These are phyloP conservation scores for Tuber aestivum DNA, from an alignment of 495 filamentous ascomycete genomes.

Conservation along the genomic window DNA sequence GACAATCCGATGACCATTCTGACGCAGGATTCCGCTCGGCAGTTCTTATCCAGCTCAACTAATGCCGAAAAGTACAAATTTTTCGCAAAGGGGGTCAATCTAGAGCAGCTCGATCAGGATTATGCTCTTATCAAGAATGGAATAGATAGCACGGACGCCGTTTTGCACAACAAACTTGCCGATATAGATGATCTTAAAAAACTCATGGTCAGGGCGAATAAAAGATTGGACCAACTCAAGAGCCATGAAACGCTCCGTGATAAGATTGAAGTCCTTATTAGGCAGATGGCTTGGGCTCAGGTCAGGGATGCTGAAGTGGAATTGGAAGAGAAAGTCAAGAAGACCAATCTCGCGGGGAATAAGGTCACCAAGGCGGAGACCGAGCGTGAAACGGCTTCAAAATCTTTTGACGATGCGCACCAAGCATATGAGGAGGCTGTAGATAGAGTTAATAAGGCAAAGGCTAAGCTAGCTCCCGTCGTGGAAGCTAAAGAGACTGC, in stretches of 20 bases:
- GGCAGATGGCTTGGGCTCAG: slow-evolving; percentile 67
- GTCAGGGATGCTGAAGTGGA: slow-evolving; percentile 52
- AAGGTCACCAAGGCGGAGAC: slow-evolving; percentile 41
- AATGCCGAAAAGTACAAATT: slow-evolving; percentile 88
- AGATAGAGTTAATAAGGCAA: slow-evolving; percentile 20
- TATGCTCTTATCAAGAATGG: slow-evolving; percentile 71
- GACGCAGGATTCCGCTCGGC: slow-evolving; percentile 88
- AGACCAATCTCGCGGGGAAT: slow-evolving; percentile 37
- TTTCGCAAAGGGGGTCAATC: slow-evolving; percentile 89
- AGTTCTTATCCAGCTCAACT: slow-evolving; percentile 81
- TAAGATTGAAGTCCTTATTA: slow-evolving; percentile 49
- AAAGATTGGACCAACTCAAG: slow-evolving; percentile 49
- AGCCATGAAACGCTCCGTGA: slow-evolving; percentile 54
- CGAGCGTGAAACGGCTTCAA: slow-evolving; percentile 36
- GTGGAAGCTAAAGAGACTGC: slow-evolving; percentile 46
- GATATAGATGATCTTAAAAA: slow-evolving; percentile 47
- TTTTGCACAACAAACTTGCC: slow-evolving; percentile 49
- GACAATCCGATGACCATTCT: slow-evolving; percentile 98
- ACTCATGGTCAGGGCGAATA: slow-evolving; percentile 44
- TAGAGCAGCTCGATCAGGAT: slow-evolving; percentile 86
- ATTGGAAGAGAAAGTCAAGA: slow-evolving; percentile 17
- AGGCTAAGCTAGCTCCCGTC: slow-evolving; percentile 40
- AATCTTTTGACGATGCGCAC: slow-evolving; percentile 36
- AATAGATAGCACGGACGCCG: slow-evolving; percentile 62
- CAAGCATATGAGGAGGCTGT: slow-evolving; percentile 25